Evolutionary conservation across 2,329 filamentous ascomycete genomes (phyloP).

Genomic region (Cercospora berteroae): DNA sequence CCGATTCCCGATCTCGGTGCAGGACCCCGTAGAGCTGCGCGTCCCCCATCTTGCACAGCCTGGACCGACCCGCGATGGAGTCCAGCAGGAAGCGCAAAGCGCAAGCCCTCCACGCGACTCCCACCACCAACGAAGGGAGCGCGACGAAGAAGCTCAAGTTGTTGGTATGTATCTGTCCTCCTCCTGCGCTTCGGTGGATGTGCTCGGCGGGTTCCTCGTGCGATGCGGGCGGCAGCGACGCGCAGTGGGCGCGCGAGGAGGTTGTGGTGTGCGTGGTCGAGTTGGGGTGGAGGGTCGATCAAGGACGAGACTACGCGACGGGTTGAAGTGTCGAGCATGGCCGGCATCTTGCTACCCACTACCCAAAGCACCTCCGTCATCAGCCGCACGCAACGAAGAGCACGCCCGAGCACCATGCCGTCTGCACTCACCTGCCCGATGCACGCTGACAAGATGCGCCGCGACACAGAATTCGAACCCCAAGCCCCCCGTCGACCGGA

Average conservation of each 20-base stretch:
- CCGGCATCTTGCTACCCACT: constrained; percentile 26
- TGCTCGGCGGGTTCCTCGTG: background rate
- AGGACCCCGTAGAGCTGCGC: background rate
- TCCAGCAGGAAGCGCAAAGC: constrained; percentile 57
- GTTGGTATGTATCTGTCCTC: constrained; percentile 51
- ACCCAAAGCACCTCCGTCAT: constrained; percentile 33
- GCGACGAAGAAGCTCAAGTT: constrained; percentile 59
- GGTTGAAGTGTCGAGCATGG: constrained; percentile 29
- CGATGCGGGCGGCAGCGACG: constrained; percentile 8
- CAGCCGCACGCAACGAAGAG: constrained; percentile 24
- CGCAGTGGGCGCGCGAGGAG: constrained; percentile 2
- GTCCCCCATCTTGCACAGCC: background rate
- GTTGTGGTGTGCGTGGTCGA: constrained; percentile 9
- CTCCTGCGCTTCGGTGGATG: constrained; percentile 5
- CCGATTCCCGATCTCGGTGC: background rate
- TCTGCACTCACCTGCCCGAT: constrained; percentile 5
- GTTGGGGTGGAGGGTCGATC: constrained; percentile 17
- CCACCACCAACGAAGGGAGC: constrained; percentile 48
- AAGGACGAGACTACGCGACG: constrained; percentile 22
- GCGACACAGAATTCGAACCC: constrained; percentile 33
- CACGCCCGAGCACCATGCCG: constrained; percentile 11
- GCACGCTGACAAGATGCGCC: constrained; percentile 22
- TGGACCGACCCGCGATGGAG: constrained; percentile 36
- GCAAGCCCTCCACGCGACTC: constrained; percentile 48
- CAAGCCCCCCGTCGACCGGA: constrained; percentile 17